Evolutionary conservation across 345 rosid species (phyloP), one percentile per base, ranked within the genome.

Genomic region (Linum tenue): DNA sequence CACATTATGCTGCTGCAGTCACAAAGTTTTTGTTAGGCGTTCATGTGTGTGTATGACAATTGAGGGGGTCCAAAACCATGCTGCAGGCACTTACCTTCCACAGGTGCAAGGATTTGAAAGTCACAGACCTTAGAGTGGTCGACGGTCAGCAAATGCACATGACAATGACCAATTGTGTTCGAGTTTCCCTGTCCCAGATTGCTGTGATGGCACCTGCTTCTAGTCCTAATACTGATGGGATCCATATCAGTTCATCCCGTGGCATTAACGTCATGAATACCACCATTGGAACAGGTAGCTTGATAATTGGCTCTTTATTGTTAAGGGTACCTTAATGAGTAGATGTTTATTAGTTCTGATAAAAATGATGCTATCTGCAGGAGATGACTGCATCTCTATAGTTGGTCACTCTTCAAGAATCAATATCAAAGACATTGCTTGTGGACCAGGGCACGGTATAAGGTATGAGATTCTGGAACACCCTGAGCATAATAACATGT

Each of bases 391-490:
- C 71, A 72, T 92, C 69, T 92, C 98, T n/a, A 86, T 92, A 12
- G 96, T 86, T 1, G 72, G 77, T 68, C 84, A 90, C 72, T 86
- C 98, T 44, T 85, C 98, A 6, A 70, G 71, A 74, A 84, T 92
- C 75, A 76, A 58, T 53, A 77, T 92, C 74, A 82, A 70, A 64
- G 83, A 84, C 70, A 62, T 86, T 67, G 70, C 64, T 7, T 92
- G 98, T 66, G 97, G 98, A n/a, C 96, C 98, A 76, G 98, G 98
- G 67, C 97, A 92, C 67, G 97, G 98, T 67, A 86, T 92, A 72
- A 92, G 98, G 97, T 92, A 70, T 44, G 37, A 39, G 5, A 17
- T 41, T 63, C 56, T 42, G 36, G 3, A 6, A 36, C 5, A 36
- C 16, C 53, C 37, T 44, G 39, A 37, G 39, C 55, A 48, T 57